Conservation (phyloP, 768 basidiomycete species). For the Trametes cingulata region DNA sequence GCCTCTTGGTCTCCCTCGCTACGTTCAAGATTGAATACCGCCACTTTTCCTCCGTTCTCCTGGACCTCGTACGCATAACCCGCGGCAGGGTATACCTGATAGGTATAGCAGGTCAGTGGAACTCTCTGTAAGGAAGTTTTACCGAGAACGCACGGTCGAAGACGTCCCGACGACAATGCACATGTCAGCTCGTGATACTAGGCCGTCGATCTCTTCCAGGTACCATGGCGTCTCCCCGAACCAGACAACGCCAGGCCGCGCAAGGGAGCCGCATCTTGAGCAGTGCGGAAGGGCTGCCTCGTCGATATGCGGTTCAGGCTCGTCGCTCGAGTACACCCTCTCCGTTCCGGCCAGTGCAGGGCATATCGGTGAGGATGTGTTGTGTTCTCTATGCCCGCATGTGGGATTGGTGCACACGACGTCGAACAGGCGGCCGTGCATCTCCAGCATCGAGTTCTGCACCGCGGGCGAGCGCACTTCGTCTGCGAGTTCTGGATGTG, state of each 20-base stretch:
- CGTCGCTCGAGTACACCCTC: constrained; percentile 30
- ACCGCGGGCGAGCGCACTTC: constrained; percentile 5
- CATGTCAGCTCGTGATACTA: constrained; percentile 35
- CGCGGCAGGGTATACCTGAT: constrained; percentile 38
- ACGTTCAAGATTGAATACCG: constrained; percentile 38
- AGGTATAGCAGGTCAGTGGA: not conserved
- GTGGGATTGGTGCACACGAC: constrained; percentile 45
- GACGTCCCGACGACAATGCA: constrained; percentile 44
- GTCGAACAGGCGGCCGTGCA: constrained; percentile 64
- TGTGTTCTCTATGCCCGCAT: constrained; percentile 44
- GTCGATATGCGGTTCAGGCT: constrained; percentile 34
- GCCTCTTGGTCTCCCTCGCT: constrained; percentile 41
- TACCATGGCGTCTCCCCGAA: constrained; percentile 38
- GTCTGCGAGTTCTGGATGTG: constrained; percentile 1
- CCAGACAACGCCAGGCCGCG: constrained; percentile 45
- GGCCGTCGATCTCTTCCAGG: constrained; percentile 31
- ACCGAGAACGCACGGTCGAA: constrained; percentile 33
- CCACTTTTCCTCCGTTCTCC: constrained; percentile 36
- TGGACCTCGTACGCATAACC: constrained; percentile 30
- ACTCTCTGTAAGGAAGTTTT: not conserved
- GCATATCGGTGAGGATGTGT: constrained; percentile 30
- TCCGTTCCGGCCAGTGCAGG: constrained; percentile 26
- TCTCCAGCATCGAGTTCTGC: constrained; percentile 43
- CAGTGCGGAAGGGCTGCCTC: constrained; percentile 34
- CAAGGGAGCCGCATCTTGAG: constrained; percentile 32